phyloP scores from a whole-genome alignment of 2,329 filamentous ascomycete genomes.

The Beauveria australis region DNA sequence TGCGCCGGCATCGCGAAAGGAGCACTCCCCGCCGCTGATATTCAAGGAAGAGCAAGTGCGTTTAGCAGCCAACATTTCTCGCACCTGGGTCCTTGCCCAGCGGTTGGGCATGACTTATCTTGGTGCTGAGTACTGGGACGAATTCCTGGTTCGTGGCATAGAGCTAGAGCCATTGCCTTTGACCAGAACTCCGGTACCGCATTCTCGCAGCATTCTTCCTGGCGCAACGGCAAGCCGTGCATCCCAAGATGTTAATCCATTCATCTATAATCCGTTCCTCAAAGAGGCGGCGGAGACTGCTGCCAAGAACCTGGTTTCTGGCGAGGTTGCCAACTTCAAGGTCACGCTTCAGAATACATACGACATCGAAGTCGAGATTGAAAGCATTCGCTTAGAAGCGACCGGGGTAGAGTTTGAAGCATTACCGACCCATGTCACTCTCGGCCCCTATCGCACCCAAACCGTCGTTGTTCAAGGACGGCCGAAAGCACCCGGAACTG shows the following conservation, averaged over 20 bases:
- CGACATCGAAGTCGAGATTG: slow-evolving; percentile 85
- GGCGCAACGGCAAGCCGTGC: slow-evolving; percentile 40
- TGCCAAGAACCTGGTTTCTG: slow-evolving; percentile 66
- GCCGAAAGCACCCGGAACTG: slow-evolving; percentile 56
- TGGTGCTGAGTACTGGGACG: slow-evolving; percentile 90
- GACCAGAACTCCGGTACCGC: slow-evolving; percentile 56
- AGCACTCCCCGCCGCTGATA: slow-evolving; percentile 63
- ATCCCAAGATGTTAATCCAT: slow-evolving; percentile 65
- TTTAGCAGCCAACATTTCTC: slow-evolving; percentile 75
- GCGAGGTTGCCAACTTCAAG: slow-evolving; percentile 68
- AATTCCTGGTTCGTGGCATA: slow-evolving; percentile 77
- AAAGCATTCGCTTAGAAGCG: slow-evolving; percentile 67
- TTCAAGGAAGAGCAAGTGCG: slow-evolving; percentile 76
- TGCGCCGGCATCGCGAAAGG: slow-evolving; percentile 60
- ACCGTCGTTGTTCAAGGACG: slow-evolving; percentile 63
- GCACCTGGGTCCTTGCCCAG: slow-evolving; percentile 70
- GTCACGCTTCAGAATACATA: slow-evolving; percentile 90
- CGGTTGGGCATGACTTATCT: slow-evolving; percentile 64
- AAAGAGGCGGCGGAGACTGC: slow-evolving; percentile 55
- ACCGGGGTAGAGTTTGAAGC: slow-evolving; percentile 67
- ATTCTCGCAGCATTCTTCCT: slow-evolving; percentile 48
- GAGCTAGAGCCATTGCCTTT: slow-evolving; percentile 56
- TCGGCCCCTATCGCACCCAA: slow-evolving; percentile 79
- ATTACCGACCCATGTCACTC: slow-evolving; percentile 51
- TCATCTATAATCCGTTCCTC: slow-evolving; percentile 91